phyloP scores from a whole-genome alignment of 495 filamentous ascomycete species.

The Cercophora newfieldiana region DNA sequence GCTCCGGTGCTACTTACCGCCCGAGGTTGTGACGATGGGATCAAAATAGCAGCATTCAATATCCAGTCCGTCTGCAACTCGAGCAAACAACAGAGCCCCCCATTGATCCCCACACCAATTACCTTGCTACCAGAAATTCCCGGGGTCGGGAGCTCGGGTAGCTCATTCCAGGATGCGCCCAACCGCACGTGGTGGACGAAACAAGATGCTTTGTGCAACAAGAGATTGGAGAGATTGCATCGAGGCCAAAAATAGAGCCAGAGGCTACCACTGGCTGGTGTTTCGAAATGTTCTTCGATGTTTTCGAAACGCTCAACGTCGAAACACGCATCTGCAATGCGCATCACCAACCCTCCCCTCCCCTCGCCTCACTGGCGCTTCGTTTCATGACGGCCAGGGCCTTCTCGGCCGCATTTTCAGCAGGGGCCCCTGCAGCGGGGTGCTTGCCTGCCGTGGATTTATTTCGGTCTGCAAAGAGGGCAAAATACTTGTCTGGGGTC shows the following conservation, averaged over 20 bases:
- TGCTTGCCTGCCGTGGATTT: neutral
- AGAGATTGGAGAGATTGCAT: conserved; percentile 16
- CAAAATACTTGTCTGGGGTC: conserved; percentile 7
- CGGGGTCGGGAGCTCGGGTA: neutral
- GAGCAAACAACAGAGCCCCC: neutral
- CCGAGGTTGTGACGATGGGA: neutral
- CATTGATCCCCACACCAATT: neutral
- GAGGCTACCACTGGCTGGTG: conserved; percentile 2
- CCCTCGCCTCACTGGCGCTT: neutral
- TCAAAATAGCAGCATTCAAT: conserved; percentile 7
- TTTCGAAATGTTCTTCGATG: conserved; percentile 30
- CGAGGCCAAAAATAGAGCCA: conserved; percentile 27
- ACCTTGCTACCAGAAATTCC: neutral
- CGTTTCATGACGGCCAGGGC: conserved; percentile 10
- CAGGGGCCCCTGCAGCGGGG: neutral
- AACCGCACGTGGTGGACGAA: conserved; percentile 17
- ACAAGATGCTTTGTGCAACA: neutral
- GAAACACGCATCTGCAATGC: neutral
- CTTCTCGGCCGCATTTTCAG: neutral
- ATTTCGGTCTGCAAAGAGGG: conserved; percentile 1
- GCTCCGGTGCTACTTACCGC: neutral
- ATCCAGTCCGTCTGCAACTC: neutral
- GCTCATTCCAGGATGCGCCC: neutral
- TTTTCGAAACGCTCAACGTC: conserved; percentile 26
- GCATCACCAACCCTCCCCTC: conserved; percentile 5